These are phyloP conservation scores for Barnettozyma californica DNA, from an alignment of 805 yeast genomes.

Conservation along the genomic window DNA sequence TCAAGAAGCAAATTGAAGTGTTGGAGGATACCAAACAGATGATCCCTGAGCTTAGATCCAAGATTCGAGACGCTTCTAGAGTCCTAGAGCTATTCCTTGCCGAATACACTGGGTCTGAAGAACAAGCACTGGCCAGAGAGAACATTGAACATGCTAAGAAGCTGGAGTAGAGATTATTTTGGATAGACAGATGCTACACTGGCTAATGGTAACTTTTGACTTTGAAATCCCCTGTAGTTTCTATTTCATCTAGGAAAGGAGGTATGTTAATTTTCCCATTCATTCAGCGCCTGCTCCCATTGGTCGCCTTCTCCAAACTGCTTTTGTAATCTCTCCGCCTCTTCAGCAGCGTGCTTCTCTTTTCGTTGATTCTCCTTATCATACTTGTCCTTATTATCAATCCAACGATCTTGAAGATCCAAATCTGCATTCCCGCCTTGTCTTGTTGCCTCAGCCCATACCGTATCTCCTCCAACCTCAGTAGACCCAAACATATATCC, in stretches of 20 bases:
- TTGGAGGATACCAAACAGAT: conserved; percentile 49
- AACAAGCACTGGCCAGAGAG: conserved; percentile 23
- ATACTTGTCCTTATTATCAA: conserved; percentile 73
- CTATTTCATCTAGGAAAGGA: conserved; percentile 15
- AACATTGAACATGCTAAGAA: conserved; percentile 24
- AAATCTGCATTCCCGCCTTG: conserved; percentile 55
- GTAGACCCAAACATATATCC: conserved; percentile 92
- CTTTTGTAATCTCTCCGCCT: conserved; percentile 35
- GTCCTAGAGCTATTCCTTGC: conserved; percentile 38
- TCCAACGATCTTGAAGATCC: conserved; percentile 94
- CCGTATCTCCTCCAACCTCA: conserved; percentile 93
- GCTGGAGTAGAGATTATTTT: conserved; percentile 13
- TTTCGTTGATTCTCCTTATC: conserved; percentile 57
- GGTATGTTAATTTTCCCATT: conserved; percentile 48
- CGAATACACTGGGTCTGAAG: conserved; percentile 31
- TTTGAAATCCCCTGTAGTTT: not conserved
- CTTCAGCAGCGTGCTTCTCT: conserved; percentile 36
- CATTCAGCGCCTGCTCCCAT: conserved; percentile 59
- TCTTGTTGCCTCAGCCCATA: conserved; percentile 95
- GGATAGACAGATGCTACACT: not conserved
- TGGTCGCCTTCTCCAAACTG: conserved; percentile 58
- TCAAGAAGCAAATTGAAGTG: conserved; percentile 50
- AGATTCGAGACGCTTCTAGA: conserved; percentile 35
- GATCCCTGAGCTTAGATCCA: conserved; percentile 42
- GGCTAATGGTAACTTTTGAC: not conserved